A percentile compares a stretch with the other conserved stretches of the same genome.
These are phyloP conservation scores for Globisporangium barbulae DNA, from an alignment of 352 stramenopile species.

Conservation along the genomic window DNA sequence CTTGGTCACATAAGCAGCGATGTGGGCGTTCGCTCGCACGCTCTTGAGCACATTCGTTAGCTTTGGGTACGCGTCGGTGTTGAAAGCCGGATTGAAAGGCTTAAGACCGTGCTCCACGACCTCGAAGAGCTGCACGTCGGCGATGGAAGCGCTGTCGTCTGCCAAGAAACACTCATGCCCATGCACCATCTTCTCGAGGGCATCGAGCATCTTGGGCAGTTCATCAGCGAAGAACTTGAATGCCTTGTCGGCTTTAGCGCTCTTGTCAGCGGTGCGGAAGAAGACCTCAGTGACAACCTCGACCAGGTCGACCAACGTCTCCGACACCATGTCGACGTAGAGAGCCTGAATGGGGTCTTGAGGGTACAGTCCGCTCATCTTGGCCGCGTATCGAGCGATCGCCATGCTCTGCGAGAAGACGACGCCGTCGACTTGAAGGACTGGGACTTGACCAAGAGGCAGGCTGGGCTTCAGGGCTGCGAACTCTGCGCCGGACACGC, in stretches of 20 bases:
- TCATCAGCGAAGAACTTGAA: slow-evolving; percentile 23
- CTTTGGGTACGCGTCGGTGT: slow-evolving; percentile 30
- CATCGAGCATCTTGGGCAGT: slow-evolving; percentile 29
- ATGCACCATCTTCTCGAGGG: slow-evolving; percentile 26
- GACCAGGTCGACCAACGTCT: slow-evolving; percentile 11
- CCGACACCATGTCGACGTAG: slow-evolving; percentile 17
- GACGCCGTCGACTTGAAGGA: slow-evolving; percentile 23
- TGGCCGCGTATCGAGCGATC: slow-evolving; percentile 29
- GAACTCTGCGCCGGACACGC: slow-evolving; percentile 14
- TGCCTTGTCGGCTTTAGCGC: slow-evolving; percentile 31
- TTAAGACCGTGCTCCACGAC: slow-evolving; percentile 29
- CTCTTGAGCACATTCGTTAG: slow-evolving; percentile 26
- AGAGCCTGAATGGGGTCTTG: slow-evolving; percentile 13
- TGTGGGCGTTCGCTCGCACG: slow-evolving; percentile 30
- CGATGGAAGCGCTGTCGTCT: slow-evolving; percentile 25
- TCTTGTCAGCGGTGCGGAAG: slow-evolving; percentile 21
- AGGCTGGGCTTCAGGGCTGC: slow-evolving; percentile 19
- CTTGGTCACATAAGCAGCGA: slow-evolving; percentile 34
- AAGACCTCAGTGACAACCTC: slow-evolving; percentile 1
- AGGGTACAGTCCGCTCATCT: slow-evolving; percentile 21
- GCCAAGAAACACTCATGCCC: slow-evolving; percentile 34
- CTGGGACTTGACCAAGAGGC: slow-evolving; percentile 26
- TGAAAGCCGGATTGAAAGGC: slow-evolving; percentile 21
- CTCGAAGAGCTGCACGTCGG: slow-evolving; percentile 47
- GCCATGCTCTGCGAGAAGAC: slow-evolving; percentile 23